phyloP scores from a whole-genome alignment of 176 grass and related monocot genomes.

The Puccinellia tenuiflora region DNA sequence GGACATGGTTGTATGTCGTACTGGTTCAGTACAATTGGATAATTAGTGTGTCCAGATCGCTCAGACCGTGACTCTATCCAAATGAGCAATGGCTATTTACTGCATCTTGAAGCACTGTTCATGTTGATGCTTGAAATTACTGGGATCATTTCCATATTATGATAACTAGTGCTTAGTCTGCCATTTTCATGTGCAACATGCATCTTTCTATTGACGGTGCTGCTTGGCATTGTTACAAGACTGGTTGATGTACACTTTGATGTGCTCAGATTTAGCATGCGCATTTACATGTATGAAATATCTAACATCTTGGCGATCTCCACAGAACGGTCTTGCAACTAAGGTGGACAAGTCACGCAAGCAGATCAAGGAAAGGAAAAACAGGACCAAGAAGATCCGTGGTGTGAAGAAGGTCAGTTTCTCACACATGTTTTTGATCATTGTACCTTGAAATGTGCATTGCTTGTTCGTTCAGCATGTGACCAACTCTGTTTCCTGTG shows the following conservation, averaged over 20 bases:
- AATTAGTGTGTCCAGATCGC: neutral
- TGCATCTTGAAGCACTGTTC: neutral
- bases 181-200: neutral
- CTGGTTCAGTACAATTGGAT: neutral
- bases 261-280: no score
- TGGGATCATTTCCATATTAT: neutral
- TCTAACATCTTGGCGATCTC: neutral
- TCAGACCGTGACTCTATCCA: neutral
- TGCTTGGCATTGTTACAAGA: neutral
- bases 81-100: neutral
- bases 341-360: conserved; percentile 95
- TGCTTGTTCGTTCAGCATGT: neutral
- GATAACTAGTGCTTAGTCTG: no score
- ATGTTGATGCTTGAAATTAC: neutral
- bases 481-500: neutral
- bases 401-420: conserved; percentile 74
- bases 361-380: conserved; percentile 93
- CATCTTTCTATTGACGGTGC: neutral
- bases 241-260: neutral
- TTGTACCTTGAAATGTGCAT: neutral
- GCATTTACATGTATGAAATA: neutral
- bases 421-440: neutral
- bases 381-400: conserved; percentile 81
- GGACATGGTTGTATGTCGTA: neutral
- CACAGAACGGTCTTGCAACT: conserved; percentile 84